Evolutionary conservation across 2,329 filamentous ascomycete species (phyloP), one percentile per base, ranked within the genome.

Genomic region (Pseudogymnoascus sp.): DNA sequence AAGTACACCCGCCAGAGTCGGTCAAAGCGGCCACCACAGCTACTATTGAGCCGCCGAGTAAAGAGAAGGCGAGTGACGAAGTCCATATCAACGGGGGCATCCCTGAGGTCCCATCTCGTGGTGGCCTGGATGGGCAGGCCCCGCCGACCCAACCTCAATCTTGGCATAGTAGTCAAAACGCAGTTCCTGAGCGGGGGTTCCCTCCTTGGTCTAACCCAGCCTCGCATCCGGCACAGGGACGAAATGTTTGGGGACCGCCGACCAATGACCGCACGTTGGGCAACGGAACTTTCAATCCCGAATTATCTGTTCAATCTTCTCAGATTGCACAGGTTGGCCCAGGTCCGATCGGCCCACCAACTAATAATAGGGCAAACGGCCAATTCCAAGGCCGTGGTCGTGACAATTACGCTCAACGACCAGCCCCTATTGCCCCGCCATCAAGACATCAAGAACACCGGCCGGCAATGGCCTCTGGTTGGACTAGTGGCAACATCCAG

Each of bases 161-260:
- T 24, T 74, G 72, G 73, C 70, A 73, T 56, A 69, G 67, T 38
- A 70, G 65, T 59, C 63, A 71, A 14, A 47, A 71, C 35, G 69
- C 73, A 35, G 69, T 69, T 31, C 66, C 71, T 24, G 82, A 85
- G 19, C 77, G 80, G 56, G 50, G 50, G 11, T 80, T 79, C 61
- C 72, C 79, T 10, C 75, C 79, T 1, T 86, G 85, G 84, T 76
- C 76, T 29, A 70, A 68, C 35, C 64, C 68, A 37, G 66, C 67
- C 13, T 69, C 69, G 13, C 70, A 76, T 29, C 72, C 72, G 19
- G 72, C 76, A 38, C 81, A 80, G 59, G 74, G 71, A 11, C 79
- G 82, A 59, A 90, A 88, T 71, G 87, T 92, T 16, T 93, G 89
- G 89, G 89, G 86, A 16, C 85, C 88, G 47, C 87, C 86, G n/a